Evolutionary conservation across 129 eudicot genomes (phyloP).

Genomic region (Mikania micrantha): DNA sequence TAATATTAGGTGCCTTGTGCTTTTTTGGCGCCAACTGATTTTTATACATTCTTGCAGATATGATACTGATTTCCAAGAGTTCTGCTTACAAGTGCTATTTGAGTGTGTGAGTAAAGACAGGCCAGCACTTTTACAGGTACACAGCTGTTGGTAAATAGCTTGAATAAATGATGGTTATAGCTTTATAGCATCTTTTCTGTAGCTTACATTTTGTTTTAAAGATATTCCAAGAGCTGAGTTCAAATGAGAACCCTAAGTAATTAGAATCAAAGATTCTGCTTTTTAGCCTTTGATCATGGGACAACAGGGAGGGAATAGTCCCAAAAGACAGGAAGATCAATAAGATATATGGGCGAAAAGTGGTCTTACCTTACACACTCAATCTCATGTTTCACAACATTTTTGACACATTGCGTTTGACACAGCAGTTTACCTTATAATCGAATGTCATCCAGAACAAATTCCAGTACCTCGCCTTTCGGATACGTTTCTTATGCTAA

Average conservation of each 20-base stretch:
- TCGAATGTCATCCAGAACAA: too few species aligned
- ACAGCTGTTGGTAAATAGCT: background rate
- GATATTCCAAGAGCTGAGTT: background rate
- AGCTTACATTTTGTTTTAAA: background rate
- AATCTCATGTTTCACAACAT: too few species aligned
- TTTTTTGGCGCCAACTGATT: background rate
- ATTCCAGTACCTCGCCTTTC: too few species aligned
- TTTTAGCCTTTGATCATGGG: background rate
- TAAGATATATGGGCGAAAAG: background rate
- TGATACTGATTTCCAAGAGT: slow-evolving; percentile 77
- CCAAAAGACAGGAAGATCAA: background rate
- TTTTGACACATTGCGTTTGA: too few species aligned
- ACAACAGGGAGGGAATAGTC: too few species aligned
- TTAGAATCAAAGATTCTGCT: background rate
- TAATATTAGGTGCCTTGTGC: background rate
- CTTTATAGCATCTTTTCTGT: slow-evolving; percentile 6
- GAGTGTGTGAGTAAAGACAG: slow-evolving; percentile 98
- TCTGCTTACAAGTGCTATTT: slow-evolving; percentile 89
- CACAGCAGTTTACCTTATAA: too few species aligned
- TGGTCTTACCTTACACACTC: background rate
- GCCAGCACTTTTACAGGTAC: slow-evolving; percentile 90
- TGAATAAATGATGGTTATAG: background rate
- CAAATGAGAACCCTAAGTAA: background rate
- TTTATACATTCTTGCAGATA: slow-evolving; percentile 44
- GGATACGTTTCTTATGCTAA: too few species aligned